Percentiles rank a stretch among this genome's conserved stretches.
Conservation (phyloP, 1,284 basidiomycete genomes). For the Lentinula novae-zelandiae region DNA sequence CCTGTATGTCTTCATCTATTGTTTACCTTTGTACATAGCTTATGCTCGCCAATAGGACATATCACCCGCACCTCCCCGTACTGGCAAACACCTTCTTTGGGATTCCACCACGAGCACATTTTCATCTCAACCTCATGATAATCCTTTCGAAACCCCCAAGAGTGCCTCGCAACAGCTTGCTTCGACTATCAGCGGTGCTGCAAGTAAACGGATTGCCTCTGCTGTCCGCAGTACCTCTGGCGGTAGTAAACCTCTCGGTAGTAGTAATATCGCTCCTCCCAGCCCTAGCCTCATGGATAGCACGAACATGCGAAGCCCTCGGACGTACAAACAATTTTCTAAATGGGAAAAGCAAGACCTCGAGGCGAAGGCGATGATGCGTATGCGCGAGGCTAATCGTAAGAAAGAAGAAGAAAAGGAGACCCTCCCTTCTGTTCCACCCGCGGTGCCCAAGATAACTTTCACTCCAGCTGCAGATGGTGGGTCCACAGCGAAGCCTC, state of each 20-base stretch:
- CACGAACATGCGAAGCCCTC: constrained; percentile 41
- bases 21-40: neutral
- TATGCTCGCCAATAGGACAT: constrained; percentile 5
- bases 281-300: constrained; percentile 42
- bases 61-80: constrained; percentile 20
- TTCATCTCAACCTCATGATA: neutral
- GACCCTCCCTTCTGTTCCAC: constrained; percentile 23
- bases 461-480: constrained; percentile 7
- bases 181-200: constrained; percentile 18
- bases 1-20: constrained; percentile 24
- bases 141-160: constrained; percentile 22
- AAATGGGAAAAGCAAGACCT: constrained; percentile 83
- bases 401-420: constrained; percentile 41
- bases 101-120: constrained; percentile 29
- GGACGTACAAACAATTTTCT: constrained; percentile 50
- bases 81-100: constrained; percentile 46
- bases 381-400: constrained; percentile 49
- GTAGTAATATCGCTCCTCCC: constrained; percentile 15
- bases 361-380: constrained; percentile 72
- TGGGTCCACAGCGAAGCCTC: constrained; percentile 4
- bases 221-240: constrained; percentile 35
- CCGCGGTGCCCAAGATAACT: constrained; percentile 8
- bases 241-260: constrained; percentile 24
- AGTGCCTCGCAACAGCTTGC: constrained; percentile 24
- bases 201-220: constrained; percentile 21